Evolutionary conservation across 192 early-diverging fungal genomes (phyloP), one percentile per base, ranked within the genome.

Genomic region (Coemansia sp.): DNA sequence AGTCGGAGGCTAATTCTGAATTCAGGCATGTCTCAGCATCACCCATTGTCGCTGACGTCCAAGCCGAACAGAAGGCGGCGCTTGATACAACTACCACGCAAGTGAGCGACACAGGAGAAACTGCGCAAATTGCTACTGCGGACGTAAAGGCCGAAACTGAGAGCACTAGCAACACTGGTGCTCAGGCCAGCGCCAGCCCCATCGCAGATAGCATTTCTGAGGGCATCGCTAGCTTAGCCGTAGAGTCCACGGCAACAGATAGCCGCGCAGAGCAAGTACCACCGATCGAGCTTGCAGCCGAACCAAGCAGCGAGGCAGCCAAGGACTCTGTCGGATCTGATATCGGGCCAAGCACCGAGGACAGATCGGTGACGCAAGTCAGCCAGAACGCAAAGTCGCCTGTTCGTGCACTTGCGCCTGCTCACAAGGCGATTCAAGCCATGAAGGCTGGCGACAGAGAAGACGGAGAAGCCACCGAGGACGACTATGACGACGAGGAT

Each of bases 391-490:
- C 51, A 54, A 32, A n/a, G 51, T 17, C 51, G 14, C 51, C 51
- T 31, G 51, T 25, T 54, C 51, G 51, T 17, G 51, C 51, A 54
- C 17, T 17, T n/a, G 51, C 51, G 27, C 51, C 51, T 32, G 51
- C 15, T 27, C 51, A 54, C 51, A 39, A 64, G n/a, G 51, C 59
- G 7, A 38, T 65, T 27, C 47, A 36, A 59, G 60, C 46, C 24
- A 43, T 66, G 6, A 45, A 53, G 36, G 58, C 49, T 2, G 25
- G 32, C 12, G 79, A 73, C 40, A 65, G 46, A 67, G 79, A 82
- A 19, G 79, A 82, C 6, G 79, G 79, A 12, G 79, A 76, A 60
- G 73, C 79, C 3, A 82, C 79, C 8, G 79, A 82, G 35, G 73
- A 82, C 56, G 74, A 82, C 42, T 42, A 76, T 4, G 79, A 76